Percentiles rank a stretch among this genome's conserved stretches.
Evolutionary conservation across 176 grass and related monocot genomes (phyloP).

Genomic region (Cenchrus americanus): DNA sequence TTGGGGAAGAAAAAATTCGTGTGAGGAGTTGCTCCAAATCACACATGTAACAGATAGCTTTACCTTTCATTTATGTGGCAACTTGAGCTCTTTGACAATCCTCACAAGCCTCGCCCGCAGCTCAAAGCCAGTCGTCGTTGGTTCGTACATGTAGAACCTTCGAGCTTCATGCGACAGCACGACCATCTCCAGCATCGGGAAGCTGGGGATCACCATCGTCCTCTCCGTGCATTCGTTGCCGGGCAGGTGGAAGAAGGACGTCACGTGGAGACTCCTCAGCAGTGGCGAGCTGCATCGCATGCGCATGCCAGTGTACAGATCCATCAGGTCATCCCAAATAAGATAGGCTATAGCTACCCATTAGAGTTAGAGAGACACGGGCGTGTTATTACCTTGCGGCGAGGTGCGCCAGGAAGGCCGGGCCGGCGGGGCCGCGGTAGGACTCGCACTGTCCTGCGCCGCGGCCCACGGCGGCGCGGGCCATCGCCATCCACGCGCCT

Average conservation of each 20-base stretch:
- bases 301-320: not conserved
- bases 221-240: not conserved
- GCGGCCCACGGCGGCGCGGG: not conserved
- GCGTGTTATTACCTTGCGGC: not conserved
- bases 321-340: too few species aligned
- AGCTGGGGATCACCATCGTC: not conserved
- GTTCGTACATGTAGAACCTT: not conserved
- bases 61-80: too few species aligned
- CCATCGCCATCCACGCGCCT: not conserved
- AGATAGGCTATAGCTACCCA: too few species aligned
- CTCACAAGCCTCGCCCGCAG: not conserved
- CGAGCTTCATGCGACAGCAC: not conserved
- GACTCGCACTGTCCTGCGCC: conserved; percentile 1
- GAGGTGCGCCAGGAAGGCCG: not conserved
- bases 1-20: too few species aligned
- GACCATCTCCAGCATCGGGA: not conserved
- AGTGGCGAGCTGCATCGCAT: not conserved
- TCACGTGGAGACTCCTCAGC: not conserved
- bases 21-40: too few species aligned
- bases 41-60: too few species aligned
- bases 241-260: not conserved
- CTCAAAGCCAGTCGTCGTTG: not conserved
- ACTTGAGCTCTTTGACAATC: not conserved
- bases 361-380: too few species aligned
- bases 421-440: not conserved